Percentiles rank a stretch among this genome's conserved stretches.
These are phyloP conservation scores for Tremella fuciformis DNA, from an alignment of 768 basidiomycete genomes.

Conservation along the genomic window DNA sequence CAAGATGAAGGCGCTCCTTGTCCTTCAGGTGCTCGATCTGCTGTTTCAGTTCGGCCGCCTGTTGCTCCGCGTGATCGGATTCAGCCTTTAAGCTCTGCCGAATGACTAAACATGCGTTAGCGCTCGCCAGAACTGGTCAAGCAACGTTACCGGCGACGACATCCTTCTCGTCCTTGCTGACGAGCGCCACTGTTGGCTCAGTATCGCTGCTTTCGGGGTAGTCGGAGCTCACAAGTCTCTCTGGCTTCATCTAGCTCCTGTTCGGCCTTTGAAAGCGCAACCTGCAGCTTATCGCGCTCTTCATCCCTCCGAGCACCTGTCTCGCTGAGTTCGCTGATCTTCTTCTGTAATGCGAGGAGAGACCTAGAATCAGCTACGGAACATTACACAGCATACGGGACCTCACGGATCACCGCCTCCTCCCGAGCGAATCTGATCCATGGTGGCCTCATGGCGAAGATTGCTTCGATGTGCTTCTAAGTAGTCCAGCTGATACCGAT, in stretches of 20 bases:
- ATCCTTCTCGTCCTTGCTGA: slow-evolving; percentile 90
- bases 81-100: slow-evolving; percentile 88
- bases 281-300: slow-evolving; percentile 64
- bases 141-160: slow-evolving; percentile 62
- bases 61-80: slow-evolving; percentile 69
- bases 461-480: slow-evolving; percentile 78
- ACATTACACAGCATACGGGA: slow-evolving; percentile 51
- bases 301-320: slow-evolving; percentile 59
- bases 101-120: slow-evolving; percentile 53
- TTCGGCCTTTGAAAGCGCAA: slow-evolving; percentile 69
- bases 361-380: slow-evolving; percentile 20
- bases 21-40: slow-evolving; percentile 70
- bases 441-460: slow-evolving; percentile 69
- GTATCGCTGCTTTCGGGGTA: background rate
- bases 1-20: slow-evolving; percentile 85
- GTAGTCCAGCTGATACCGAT: slow-evolving; percentile 83
- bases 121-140: background rate
- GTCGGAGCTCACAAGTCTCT: background rate
- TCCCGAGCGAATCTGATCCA: slow-evolving; percentile 88
- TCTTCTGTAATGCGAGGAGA: slow-evolving; percentile 82
- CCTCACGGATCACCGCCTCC: slow-evolving; percentile 73
- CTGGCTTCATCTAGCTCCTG: slow-evolving; percentile 55
- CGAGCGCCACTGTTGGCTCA: slow-evolving; percentile 66
- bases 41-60: slow-evolving; percentile 63
- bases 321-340: slow-evolving; percentile 70